phyloP scores from a whole-genome alignment of 768 basidiomycete genomes.

The Mycena capillaripes region DNA sequence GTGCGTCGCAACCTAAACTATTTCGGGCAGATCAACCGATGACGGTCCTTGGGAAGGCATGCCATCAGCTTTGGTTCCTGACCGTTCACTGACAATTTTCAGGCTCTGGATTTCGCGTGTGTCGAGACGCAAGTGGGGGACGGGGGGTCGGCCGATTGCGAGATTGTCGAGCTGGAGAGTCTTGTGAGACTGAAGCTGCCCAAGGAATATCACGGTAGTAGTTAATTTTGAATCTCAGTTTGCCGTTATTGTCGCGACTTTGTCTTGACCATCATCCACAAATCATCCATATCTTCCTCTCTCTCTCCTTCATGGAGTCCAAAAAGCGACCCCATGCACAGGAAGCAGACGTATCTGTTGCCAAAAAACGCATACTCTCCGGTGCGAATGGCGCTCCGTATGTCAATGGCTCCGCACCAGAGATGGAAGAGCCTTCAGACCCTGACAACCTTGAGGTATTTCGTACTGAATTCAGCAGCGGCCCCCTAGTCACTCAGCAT shows the following conservation, averaged over 20 bases:
- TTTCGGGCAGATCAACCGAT: conserved; percentile 87
- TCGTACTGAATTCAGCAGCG: conserved; percentile 32
- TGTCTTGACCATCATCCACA: neutral
- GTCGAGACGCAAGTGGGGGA: conserved; percentile 95
- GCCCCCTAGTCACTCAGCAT: conserved; percentile 31
- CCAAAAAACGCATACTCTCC: conserved; percentile 71
- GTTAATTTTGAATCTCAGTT: conserved; percentile 25
- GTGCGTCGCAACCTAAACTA: conserved; percentile 22
- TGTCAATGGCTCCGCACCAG: conserved; percentile 62
- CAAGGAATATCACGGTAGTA: conserved; percentile 2
- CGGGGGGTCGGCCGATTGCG: conserved; percentile 85
- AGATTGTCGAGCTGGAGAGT: conserved; percentile 74
- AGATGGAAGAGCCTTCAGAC: conserved; percentile 64
- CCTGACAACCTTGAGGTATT: conserved; percentile 77
- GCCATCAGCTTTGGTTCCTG: conserved; percentile 13
- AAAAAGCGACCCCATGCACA: conserved; percentile 71
- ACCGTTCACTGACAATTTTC: conserved; percentile 39
- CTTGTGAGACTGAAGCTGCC: conserved; percentile 52
- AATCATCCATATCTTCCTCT: conserved; percentile 35
- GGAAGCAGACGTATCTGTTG: conserved; percentile 59
- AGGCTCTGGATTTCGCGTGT: conserved; percentile 88
- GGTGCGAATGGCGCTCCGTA: conserved; percentile 66
- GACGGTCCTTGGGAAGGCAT: conserved; percentile 82
- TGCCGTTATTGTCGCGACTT: conserved; percentile 38
- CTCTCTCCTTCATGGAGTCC: conserved; percentile 60